A percentile compares a stretch with the other conserved stretches of the same genome.
These are phyloP conservation scores for Chimonanthus praecox DNA, from an alignment of 164 flowering plant genomes.

Conservation along the genomic window DNA sequence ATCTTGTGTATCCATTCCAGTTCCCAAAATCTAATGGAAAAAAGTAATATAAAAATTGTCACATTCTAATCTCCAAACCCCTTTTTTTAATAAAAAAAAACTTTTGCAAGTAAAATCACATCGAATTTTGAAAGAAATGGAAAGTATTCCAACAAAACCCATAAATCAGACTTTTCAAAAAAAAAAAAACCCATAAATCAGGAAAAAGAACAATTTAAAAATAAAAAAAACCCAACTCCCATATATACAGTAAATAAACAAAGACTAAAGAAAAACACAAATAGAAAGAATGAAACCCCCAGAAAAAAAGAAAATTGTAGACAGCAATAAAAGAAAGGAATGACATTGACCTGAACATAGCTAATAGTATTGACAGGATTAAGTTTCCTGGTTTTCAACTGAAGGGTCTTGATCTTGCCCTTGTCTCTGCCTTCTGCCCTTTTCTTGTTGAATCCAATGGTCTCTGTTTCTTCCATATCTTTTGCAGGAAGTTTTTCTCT, in stretches of 20 bases:
- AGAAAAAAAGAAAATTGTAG: neutral
- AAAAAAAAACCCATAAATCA: too few relatives aligned
- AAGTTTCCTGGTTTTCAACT: constrained; percentile 58
- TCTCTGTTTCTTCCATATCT: constrained; percentile 30
- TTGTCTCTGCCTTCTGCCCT: constrained; percentile 84
- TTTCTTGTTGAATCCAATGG: constrained; percentile 55
- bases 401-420: constrained; percentile 46
- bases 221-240: neutral
- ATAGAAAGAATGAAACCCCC: neutral
- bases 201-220: neutral
- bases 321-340: neutral
- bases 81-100: too few relatives aligned
- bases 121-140: neutral
- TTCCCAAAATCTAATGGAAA: constrained; percentile 72
- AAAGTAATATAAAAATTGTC: neutral
- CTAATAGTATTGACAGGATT: constrained; percentile 79
- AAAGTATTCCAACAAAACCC: neutral
- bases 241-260: neutral
- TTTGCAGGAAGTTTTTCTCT: constrained; percentile 15
- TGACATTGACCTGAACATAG: constrained; percentile 64
- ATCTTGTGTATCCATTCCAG: constrained; percentile 99
- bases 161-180: neutral
- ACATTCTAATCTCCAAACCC: neutral
- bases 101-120: neutral
- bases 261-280: neutral